Conservation (phyloP, 306 rosid genomes). For the Astragalus membranaceus region DNA sequence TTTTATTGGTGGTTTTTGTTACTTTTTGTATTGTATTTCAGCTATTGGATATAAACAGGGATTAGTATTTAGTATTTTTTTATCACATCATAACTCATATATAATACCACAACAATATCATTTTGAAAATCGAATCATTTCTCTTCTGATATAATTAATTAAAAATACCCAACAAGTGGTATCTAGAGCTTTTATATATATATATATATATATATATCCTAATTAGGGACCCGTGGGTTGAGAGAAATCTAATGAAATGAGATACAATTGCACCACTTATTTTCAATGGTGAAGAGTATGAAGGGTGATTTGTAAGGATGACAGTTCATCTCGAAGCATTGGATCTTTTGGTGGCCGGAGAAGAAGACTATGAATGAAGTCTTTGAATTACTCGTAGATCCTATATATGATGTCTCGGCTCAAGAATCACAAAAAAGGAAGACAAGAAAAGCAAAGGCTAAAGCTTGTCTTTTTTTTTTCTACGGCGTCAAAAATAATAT, state of each 20-base stretch:
- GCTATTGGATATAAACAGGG: too few species aligned
- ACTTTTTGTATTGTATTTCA: conserved; percentile 43
- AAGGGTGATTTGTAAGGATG: neutral
- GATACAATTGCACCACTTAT: neutral
- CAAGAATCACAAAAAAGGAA: neutral
- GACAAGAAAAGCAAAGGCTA: too few species aligned
- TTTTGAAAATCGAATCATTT: too few species aligned
- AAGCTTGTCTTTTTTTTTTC: too few species aligned
- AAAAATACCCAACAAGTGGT: too few species aligned
- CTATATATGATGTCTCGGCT: neutral
- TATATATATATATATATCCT: too few species aligned
- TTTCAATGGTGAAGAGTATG: neutral
- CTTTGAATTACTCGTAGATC: neutral
- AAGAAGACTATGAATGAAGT: neutral
- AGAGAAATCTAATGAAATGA: neutral
- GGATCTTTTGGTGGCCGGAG: neutral
- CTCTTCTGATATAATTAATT: too few species aligned
- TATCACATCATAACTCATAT: too few species aligned
- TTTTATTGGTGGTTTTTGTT: conserved; percentile 38
- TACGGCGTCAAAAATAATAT: too few species aligned
- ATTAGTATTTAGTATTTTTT: too few species aligned
- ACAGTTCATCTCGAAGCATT: neutral
- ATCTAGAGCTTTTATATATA: neutral
- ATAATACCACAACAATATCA: too few species aligned
- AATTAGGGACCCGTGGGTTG: neutral